phyloP scores from a whole-genome alignment of 768 basidiomycete species.

The Leccinum boreale region DNA sequence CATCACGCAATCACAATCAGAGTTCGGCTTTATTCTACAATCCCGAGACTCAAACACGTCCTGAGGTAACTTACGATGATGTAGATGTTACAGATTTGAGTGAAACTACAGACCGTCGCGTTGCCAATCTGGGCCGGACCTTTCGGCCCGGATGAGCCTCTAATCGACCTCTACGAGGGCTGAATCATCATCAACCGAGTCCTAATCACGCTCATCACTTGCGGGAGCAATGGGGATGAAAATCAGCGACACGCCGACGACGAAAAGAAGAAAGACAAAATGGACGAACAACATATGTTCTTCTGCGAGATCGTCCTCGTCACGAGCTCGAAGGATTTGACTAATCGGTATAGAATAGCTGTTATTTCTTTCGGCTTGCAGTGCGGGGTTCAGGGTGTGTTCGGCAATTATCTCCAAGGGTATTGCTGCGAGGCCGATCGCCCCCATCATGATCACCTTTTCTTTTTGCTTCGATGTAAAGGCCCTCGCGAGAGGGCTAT shows the following conservation, averaged over 20 bases:
- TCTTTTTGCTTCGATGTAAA: not conserved
- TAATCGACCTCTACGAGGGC: not conserved
- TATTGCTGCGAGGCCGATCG: not conserved
- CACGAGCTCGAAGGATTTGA: not conserved
- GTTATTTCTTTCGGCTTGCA: not conserved
- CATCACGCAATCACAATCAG: not conserved
- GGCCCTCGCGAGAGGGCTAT: not conserved
- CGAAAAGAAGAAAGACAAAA: not conserved
- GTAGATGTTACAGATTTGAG: too few relatives aligned
- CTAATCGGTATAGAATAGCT: not conserved
- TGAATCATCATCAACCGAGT: not conserved
- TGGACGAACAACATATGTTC: not conserved
- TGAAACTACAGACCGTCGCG: too few relatives aligned
- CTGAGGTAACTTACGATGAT: not conserved
- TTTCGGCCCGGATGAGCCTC: not conserved
- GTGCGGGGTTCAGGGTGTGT: not conserved
- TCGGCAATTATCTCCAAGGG: not conserved
- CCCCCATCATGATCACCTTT: not conserved
- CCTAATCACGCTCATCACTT: not conserved
- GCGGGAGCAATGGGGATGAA: not conserved
- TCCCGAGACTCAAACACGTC: not conserved
- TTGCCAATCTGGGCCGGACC: too few relatives aligned
- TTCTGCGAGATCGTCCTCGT: not conserved
- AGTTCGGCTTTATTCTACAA: not conserved
- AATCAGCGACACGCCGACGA: not conserved